Evolutionary conservation across 352 stramenopile genomes (phyloP).

Genomic region (Pythium graminicola): DNA sequence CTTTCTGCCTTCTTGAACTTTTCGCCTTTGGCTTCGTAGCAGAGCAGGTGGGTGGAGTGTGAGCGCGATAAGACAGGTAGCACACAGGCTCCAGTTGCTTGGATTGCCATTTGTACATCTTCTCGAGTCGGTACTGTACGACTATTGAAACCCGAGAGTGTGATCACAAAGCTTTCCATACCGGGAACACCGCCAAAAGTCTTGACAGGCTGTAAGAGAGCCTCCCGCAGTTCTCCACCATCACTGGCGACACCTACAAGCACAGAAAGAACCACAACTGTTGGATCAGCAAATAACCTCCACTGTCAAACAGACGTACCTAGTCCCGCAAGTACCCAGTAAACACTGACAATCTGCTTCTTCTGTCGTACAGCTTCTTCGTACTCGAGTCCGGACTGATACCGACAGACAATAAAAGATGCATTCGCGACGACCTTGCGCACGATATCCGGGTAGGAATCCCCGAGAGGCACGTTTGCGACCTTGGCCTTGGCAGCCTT

Average conservation of each 20-base stretch:
- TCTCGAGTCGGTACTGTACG: conserved; percentile 68
- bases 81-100: conserved; percentile 76
- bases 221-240: conserved; percentile 28
- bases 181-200: conserved; percentile 59
- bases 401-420: conserved; percentile 76
- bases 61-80: conserved; percentile 73
- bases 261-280: neutral
- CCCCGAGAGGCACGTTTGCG: conserved; percentile 61
- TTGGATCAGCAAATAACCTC: neutral
- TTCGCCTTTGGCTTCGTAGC: conserved; percentile 66
- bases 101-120: conserved; percentile 79
- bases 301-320: conserved; percentile 6
- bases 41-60: conserved; percentile 79
- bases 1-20: conserved; percentile 83
- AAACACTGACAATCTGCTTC: conserved; percentile 75
- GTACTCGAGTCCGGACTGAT: conserved; percentile 76
- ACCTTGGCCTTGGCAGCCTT: conserved; percentile 72
- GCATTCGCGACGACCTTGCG: conserved; percentile 71
- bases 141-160: conserved; percentile 75
- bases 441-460: conserved; percentile 72
- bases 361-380: conserved; percentile 59
- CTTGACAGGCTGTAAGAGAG: conserved; percentile 50
- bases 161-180: conserved; percentile 81
- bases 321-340: conserved; percentile 61
- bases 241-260: conserved; percentile 11